Conservation (phyloP, 495 filamentous ascomycete species). For the Aspergillus cristatus region DNA sequence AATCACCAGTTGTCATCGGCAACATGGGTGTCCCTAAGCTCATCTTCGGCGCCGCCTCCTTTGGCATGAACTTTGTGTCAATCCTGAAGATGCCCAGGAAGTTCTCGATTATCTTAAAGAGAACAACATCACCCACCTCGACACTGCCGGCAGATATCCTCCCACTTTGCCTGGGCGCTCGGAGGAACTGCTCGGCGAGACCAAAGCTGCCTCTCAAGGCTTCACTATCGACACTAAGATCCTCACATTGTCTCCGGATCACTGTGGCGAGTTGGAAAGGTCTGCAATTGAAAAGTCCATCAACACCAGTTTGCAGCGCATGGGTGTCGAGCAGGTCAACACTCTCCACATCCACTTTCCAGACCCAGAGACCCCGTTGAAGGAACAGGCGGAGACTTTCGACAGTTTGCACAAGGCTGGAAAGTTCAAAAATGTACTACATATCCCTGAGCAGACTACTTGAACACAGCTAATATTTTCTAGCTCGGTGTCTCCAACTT, state of each 20-base stretch:
- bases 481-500: conserved; percentile 37
- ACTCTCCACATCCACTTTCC: conserved; percentile 25
- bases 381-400: conserved; percentile 21
- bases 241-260: conserved; percentile 2
- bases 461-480: background rate
- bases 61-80: conserved; percentile 21
- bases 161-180: conserved; percentile 30
- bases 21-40: conserved; percentile 11
- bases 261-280: conserved; percentile 14
- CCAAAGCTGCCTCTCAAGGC: conserved; percentile 10
- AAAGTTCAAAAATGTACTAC: conserved; percentile 4
- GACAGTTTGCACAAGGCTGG: conserved; percentile 17
- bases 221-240: conserved; percentile 39
- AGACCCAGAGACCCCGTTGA: conserved; percentile 22
- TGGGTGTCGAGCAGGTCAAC: conserved; percentile 18
- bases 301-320: conserved; percentile 12
- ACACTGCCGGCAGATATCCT: conserved; percentile 38
- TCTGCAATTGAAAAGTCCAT: conserved; percentile 13
- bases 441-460: background rate
- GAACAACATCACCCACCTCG: conserved; percentile 26
- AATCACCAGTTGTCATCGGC: background rate
- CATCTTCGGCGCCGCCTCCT: conserved; percentile 26
- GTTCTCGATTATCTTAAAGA: conserved; percentile 17
- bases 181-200: conserved; percentile 34
- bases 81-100: conserved; percentile 12